These are phyloP conservation scores for Petunia axillaris DNA, from an alignment of 257 asterid species.

Conservation along the genomic window DNA sequence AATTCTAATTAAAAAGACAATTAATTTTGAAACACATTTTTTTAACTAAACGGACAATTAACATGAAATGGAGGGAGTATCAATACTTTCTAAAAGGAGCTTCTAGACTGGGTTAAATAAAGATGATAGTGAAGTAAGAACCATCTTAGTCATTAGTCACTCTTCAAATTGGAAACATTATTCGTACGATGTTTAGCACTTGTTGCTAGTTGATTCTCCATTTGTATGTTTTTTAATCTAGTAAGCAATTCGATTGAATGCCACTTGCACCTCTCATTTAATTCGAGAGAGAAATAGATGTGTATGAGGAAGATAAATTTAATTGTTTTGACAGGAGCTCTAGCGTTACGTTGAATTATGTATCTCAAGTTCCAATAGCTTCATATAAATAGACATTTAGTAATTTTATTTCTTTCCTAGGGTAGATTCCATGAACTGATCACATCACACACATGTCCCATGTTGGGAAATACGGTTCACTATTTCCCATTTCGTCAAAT, in stretches of 20 bases:
- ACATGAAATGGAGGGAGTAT: too few species aligned
- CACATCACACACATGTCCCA: neutral
- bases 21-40: too few species aligned
- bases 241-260: slow-evolving; percentile 10
- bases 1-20: too few species aligned
- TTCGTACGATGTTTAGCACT: slow-evolving; percentile 25
- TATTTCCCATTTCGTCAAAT: neutral
- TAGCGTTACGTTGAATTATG: neutral
- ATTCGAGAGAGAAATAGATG: slow-evolving; percentile 29
- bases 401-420: neutral
- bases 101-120: slow-evolving; percentile 10
- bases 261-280: slow-evolving; percentile 36
- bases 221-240: slow-evolving; percentile 1
- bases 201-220: slow-evolving; percentile 18
- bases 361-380: slow-evolving; percentile 1
- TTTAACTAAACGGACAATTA: too few species aligned
- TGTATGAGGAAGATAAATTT: neutral
- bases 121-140: slow-evolving; percentile 8
- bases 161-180: slow-evolving; percentile 3
- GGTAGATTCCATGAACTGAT: neutral
- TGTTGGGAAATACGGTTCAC: neutral
- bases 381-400: neutral
- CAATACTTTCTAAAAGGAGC: slow-evolving; percentile 17
- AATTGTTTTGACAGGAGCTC: neutral
- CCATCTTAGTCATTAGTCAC: slow-evolving; percentile 22